phyloP scores from a whole-genome alignment of 805 yeast genomes.

The Starmera dryadoides region DNA sequence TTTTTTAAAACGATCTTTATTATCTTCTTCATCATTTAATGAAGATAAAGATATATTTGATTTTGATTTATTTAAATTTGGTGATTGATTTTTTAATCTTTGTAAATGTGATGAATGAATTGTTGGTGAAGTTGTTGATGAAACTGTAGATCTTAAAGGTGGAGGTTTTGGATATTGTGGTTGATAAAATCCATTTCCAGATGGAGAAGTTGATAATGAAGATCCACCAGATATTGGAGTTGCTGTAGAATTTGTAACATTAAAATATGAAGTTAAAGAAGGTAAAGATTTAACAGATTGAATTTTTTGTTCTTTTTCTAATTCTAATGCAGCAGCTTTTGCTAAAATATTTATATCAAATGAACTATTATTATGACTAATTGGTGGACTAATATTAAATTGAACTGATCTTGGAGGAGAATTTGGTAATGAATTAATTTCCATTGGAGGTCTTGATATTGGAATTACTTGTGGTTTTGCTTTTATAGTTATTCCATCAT shows the following conservation, averaged over 20 bases:
- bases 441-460: too few relatives aligned
- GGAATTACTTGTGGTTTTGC: not conserved
- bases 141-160: conserved; percentile 31
- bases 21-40: conserved; percentile 22
- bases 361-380: conserved; percentile 2
- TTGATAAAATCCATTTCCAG: not conserved
- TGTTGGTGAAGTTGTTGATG: conserved; percentile 8
- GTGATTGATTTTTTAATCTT: not conserved
- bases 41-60: conserved; percentile 20
- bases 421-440: conserved; percentile 2
- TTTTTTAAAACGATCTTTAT: conserved; percentile 24
- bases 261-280: conserved; percentile 19
- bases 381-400: not conserved
- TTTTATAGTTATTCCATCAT: not conserved
- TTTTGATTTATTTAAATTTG: conserved; percentile 13
- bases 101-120: not conserved
- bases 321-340: conserved; percentile 22
- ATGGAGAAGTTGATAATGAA: not conserved
- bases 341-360: conserved; percentile 23
- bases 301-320: conserved; percentile 21
- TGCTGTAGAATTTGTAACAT: not conserved
- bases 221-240: not conserved
- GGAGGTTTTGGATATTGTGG: conserved; percentile 13
- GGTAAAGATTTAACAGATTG: conserved; percentile 22
- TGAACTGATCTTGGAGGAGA: conserved; percentile 1